A percentile compares a stretch with the other conserved stretches of the same genome.
Evolutionary conservation across 495 filamentous ascomycete species (phyloP).

Genomic region (Baudoinia panamericana): DNA sequence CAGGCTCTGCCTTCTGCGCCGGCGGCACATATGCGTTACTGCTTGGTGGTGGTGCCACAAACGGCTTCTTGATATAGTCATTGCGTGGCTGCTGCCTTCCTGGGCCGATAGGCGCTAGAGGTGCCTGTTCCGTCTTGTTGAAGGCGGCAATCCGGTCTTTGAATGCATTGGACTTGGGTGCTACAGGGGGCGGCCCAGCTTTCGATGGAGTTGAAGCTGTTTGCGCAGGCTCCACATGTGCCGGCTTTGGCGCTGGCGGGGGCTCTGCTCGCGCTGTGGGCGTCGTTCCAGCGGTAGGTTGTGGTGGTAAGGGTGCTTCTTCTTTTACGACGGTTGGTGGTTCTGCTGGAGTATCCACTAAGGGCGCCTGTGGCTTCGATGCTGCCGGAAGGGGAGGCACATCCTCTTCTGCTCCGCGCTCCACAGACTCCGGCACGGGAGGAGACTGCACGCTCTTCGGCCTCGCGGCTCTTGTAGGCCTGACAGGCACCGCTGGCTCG

Average conservation of each 20-base stretch:
- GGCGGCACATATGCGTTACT: constrained; percentile 82
- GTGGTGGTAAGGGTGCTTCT: constrained; percentile 12
- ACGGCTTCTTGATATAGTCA: constrained; percentile 93
- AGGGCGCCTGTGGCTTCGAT: constrained; percentile 25
- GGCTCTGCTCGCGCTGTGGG: constrained; percentile 17
- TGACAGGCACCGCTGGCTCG: constrained; percentile 78
- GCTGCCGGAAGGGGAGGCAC: constrained; percentile 19
- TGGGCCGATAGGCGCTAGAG: constrained; percentile 77
- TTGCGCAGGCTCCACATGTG: constrained; percentile 10
- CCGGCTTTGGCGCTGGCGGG: constrained; percentile 36
- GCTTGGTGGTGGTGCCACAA: constrained; percentile 88
- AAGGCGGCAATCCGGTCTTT: constrained; percentile 93
- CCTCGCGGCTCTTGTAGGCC: constrained; percentile 57
- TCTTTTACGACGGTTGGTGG: constrained; percentile 9
- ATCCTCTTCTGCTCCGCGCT: constrained; percentile 30
- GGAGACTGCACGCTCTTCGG: constrained; percentile 56
- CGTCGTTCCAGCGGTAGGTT: constrained; percentile 5
- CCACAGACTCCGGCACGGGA: constrained; percentile 21
- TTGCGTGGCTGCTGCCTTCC: constrained; percentile 43
- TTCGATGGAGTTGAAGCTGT: constrained; percentile 28
- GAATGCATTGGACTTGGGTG: constrained; percentile 82
- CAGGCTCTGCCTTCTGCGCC: constrained; percentile 44
- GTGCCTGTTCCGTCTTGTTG: constrained; percentile 77
- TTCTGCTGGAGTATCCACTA: constrained; percentile 20
- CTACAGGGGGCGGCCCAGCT: constrained; percentile 48